These are phyloP conservation scores for Dorcoceras hygrometricum DNA, from an alignment of 257 asterid species.

Conservation along the genomic window DNA sequence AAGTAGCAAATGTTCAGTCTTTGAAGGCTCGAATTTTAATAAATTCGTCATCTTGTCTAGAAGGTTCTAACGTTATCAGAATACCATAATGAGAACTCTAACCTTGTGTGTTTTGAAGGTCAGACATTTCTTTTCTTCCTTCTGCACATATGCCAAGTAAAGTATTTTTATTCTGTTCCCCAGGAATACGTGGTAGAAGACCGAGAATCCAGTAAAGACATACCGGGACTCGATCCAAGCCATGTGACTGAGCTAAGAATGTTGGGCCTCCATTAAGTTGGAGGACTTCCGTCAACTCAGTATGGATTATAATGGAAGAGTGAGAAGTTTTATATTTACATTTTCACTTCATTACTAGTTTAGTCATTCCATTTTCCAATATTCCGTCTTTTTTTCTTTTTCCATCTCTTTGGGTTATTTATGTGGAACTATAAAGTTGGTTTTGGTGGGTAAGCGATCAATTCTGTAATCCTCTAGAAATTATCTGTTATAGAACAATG, in stretches of 20 bases:
- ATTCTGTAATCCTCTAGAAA: no score
- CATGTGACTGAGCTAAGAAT: slow-evolving; percentile 82
- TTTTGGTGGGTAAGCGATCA: no score
- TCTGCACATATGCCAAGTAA: background rate
- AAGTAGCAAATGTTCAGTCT: background rate
- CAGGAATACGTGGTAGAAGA: slow-evolving; percentile 97
- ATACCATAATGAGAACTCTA: background rate
- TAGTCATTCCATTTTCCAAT: no score
- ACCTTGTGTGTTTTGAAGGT: background rate
- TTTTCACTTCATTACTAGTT: background rate
- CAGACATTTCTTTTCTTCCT: background rate
- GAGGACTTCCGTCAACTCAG: background rate
- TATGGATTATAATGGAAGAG: background rate
- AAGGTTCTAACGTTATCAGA: background rate
- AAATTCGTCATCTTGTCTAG: background rate
- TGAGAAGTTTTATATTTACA: background rate
- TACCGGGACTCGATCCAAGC: slow-evolving; percentile 75
- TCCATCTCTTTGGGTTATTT: background rate
- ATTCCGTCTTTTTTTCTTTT: background rate
- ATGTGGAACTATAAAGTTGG: no score
- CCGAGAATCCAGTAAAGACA: slow-evolving; percentile 61
- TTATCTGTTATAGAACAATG: no score
- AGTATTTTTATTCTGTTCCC: slow-evolving; percentile 2
- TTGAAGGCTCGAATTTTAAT: no score
- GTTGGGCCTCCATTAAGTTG: slow-evolving; percentile 76